Evolutionary conservation across 1,284 basidiomycete genomes (phyloP), one percentile per base, ranked within the genome.

Genomic region (Pterulicium gracile): DNA sequence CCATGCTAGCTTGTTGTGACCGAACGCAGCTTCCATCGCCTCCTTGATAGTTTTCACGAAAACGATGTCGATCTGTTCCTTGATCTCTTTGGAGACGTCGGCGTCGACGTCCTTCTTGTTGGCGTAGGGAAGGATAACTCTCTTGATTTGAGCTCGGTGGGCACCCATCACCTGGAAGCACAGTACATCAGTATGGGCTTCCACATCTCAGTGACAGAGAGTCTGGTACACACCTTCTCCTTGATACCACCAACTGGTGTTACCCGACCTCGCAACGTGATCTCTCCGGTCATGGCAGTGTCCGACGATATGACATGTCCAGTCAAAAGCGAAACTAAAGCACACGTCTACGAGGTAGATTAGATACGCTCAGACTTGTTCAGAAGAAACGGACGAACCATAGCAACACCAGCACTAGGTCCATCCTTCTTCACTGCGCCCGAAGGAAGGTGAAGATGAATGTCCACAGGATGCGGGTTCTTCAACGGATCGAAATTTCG

Each of bases 371-470:
- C 21, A 51, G 35, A n/a, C 24, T 39, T 24, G 21, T 47, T 46
- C 42, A 42, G 20, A 36, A 14, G 5, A 27, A 22, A 22, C 48
- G 51, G 32, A 50, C 61, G 47, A 49, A 86, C 83, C 81, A 94
- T 89, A 1, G 90, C 88, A 15, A 93, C 75, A 3, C 91, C 91
- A 0, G 91, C 90, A 54, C 83, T 88, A 0, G 90, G 90, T 0
- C 91, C 91, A 58, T 94, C 91, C 66, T 94, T 94, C 69, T 83
- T 89, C 60, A 90, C 84, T 1, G 88, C 85, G 1, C 90, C 90
- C 1, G 83, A 75, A 1, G 90, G 90, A 34, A 94, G 66, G 58
- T 95, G 91, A n/a, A 94, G 64, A 55, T 95, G 92, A 7, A 94
- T 69, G 57, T 94, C 90, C 47, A 89, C 78, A 34, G 68, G 59